Conservation (phyloP, 208 protist genomes). For the Wallacemonas rigidus region DNA sequence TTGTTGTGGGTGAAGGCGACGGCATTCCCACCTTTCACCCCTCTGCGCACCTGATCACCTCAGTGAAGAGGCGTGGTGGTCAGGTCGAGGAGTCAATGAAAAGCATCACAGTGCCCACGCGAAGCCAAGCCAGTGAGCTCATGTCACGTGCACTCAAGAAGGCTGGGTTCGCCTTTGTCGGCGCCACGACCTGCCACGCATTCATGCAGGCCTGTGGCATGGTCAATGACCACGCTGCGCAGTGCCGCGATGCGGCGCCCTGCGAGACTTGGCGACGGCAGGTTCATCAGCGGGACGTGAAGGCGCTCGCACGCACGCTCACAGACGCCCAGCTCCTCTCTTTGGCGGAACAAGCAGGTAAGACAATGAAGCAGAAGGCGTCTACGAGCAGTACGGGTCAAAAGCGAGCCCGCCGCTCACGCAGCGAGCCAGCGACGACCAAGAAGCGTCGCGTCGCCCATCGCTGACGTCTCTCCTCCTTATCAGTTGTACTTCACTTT, state of each 20-base stretch:
- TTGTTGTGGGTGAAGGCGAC: neutral
- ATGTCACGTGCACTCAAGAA: neutral
- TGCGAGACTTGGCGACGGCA: neutral
- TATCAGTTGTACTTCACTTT: no score
- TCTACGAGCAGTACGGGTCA: neutral
- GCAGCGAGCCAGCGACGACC: no score
- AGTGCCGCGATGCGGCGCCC: neutral
- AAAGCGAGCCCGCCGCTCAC: neutral
- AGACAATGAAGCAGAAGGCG: neutral
- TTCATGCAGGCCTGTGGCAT: conserved; percentile 13
- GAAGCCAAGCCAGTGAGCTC: neutral
- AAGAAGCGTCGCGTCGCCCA: no score
- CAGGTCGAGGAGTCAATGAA: neutral
- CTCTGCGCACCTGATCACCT: neutral
- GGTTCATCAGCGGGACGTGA: neutral
- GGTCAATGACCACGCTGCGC: conserved; percentile 3
- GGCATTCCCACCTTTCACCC: neutral
- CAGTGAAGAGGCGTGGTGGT: neutral
- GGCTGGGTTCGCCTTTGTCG: conserved; percentile 1
- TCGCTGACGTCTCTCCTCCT: no score
- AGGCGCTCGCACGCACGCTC: neutral
- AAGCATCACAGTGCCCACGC: neutral
- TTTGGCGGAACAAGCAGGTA: neutral
- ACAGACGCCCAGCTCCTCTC: neutral
- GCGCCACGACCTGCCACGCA: conserved; percentile 5